These are phyloP conservation scores for Akanthomyces muscarius DNA, from an alignment of 2,329 filamentous ascomycete genomes.

Conservation along the genomic window DNA sequence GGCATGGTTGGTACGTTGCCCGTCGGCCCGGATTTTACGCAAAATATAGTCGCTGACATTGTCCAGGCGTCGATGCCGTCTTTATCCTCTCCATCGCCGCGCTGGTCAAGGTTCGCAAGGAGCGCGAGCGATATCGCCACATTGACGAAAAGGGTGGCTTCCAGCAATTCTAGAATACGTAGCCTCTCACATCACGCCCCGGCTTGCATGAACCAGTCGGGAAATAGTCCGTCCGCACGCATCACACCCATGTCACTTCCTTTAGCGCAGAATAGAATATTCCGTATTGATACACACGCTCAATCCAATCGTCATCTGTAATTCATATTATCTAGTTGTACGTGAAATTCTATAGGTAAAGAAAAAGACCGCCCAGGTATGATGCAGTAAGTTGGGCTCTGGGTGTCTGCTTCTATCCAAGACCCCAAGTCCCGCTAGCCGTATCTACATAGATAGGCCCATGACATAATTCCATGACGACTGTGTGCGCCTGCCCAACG, in stretches of 20 bases:
- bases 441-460: not conserved
- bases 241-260: not conserved
- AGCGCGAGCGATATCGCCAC: slow-evolving; percentile 71
- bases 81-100: slow-evolving; percentile 69
- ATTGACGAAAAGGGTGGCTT: slow-evolving; percentile 75
- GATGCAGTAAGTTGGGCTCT: not conserved
- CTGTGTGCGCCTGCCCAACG: slow-evolving; percentile 13
- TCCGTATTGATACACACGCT: not conserved
- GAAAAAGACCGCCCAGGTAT: not conserved
- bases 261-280: not conserved
- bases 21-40: too few relatives aligned
- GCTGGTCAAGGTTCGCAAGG: slow-evolving; percentile 75
- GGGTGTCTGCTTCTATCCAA: not conserved
- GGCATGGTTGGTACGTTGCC: slow-evolving; percentile 62
- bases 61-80: slow-evolving; percentile 56
- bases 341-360: not conserved
- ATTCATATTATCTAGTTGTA: slow-evolving; percentile 11
- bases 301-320: not conserved
- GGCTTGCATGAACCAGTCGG: not conserved
- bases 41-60: not conserved
- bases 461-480: slow-evolving; percentile 7
- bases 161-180: slow-evolving; percentile 35
- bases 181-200: not conserved
- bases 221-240: not conserved
- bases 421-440: not conserved